Base-by-base conservation (phyloP, 768 basidiomycete species). In the Clitopilus passeckerianus region DNA sequence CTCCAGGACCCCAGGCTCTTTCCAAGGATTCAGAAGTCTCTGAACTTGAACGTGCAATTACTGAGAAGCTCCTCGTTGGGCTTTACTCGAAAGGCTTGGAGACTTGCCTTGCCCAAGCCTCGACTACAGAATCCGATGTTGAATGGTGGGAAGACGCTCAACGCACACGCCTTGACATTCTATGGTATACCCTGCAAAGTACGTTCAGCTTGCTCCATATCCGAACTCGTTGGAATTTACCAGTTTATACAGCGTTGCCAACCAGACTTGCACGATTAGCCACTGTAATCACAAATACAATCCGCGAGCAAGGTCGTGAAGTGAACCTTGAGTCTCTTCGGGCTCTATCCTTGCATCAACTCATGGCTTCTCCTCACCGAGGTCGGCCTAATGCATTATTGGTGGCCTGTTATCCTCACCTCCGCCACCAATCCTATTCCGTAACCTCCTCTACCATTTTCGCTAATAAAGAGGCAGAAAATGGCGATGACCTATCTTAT, bases 111-210 rank as follows among this genome's bases (percentile, higher is more conserved):
- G 67, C 75, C 9, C 85, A 91, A 66, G 91, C 94, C 1, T 76
- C 83, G 8, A 70, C 84, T 34, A 83, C 86, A 12, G 93, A 95
- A 65, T 72, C 78, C 6, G 91, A 94, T 65, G 85, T 90, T 18
- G 84, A 90, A 50, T 97, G 90, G 89, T 98, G 95, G 95, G 79
- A 80, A 15, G 80, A 85, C 27, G 70, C 90, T 43, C 86, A 88
- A 62, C 79, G 84, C 33, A 92, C 89, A 2, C 67, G 76, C 24
- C 63, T 72, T 56, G 80, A 77, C 18, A 78, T 87, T 9, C 79
- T 80, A 2, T 74, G 82, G 67, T 93, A 90, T 71, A 76, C 95
- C 24, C 62, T 95, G 1, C 90, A 95, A 75, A 91, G 93, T 95
- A 16, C 53, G 23, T 34, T 46, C 24, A 34, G 54, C 22, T 30